Evolutionary conservation across 2,329 filamentous ascomycete genomes (phyloP), one percentile per base, ranked within the genome.

Genomic region (Botrytis squamosa): DNA sequence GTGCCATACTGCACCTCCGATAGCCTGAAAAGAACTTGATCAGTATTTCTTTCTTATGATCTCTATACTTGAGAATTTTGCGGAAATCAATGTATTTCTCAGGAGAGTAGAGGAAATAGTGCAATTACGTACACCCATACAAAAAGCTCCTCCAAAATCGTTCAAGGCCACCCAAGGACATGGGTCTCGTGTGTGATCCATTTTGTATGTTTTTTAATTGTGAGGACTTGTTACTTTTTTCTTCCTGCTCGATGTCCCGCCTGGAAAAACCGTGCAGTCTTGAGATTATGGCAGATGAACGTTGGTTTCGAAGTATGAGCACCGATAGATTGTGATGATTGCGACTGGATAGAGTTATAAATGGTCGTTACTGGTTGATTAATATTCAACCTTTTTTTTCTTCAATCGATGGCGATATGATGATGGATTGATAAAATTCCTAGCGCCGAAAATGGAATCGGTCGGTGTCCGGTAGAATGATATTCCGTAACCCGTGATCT

Each of bases 131-230:
- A 96, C 94, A 80, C 95, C 95, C 95, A 98, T 98, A 82, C 89
- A 91, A 81, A 98, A 98, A 74, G 95, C 96, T 85, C 96, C 96
- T 76, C 96, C 96, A 83, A 98, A 98, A 86, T 99, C 96, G 85
- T 95, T 97, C 78, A 98, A 88, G 77, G 96, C 93, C 81, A 98
- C 95, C 91, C 92, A 98, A 73, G 96, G 96, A 85, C 96, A 98
- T 76, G 96, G 96, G 85, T 98, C 96, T 86, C 96, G 90, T 77
- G 93, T 92, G 88, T 98, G 96, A 90, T 99, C 95, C 92, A 97
- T 96, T 77, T 78, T 79, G 72, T 80, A 79, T 79, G 71, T 76
- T 79, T 33, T 36, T 44, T 18, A 16, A 18, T 20, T 44, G 4
- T 22, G 12, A 36, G 8, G 22, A 16, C 46, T 65, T 36, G 49